Evolutionary conservation across 768 basidiomycete genomes (phyloP).

Genomic region (Panellus pusillus): DNA sequence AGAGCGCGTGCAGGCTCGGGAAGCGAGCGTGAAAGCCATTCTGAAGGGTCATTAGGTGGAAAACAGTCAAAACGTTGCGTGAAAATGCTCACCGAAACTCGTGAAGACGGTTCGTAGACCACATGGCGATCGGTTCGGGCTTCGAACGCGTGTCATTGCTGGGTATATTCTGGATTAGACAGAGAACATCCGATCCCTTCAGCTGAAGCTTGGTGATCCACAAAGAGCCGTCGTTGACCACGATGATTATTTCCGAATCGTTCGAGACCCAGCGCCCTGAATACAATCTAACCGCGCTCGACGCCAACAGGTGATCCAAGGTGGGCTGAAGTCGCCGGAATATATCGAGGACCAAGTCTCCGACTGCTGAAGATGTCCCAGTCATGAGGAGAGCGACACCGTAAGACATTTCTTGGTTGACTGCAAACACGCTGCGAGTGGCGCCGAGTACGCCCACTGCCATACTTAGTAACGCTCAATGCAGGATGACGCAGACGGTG

Average conservation of each 20-base stretch:
- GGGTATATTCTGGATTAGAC: conserved; percentile 11
- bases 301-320: conserved; percentile 19
- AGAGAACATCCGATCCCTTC: conserved; percentile 21
- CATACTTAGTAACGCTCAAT: background rate
- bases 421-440: conserved; percentile 23
- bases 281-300: background rate
- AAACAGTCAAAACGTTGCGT: background rate
- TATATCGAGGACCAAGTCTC: conserved; percentile 14
- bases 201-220: conserved; percentile 14
- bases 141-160: background rate
- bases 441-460: conserved; percentile 25
- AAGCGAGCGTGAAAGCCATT: conserved; percentile 14
- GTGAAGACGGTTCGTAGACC: conserved; percentile 16
- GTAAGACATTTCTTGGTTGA: conserved; percentile 22
- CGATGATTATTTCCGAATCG: conserved; percentile 12
- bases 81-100: conserved; percentile 18
- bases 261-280: conserved; percentile 12
- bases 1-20: conserved; percentile 12
- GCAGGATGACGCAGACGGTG: background rate
- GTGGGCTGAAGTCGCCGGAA: conserved; percentile 23
- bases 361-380: conserved; percentile 8
- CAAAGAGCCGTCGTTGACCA: conserved; percentile 17
- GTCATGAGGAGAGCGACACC: conserved; percentile 21
- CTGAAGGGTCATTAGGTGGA: background rate
- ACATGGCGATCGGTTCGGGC: conserved; percentile 12